Evolutionary conservation across 1,139 yeast species (phyloP), one percentile per base, ranked within the genome.

Genomic region (Yamadazyma oceani): DNA sequence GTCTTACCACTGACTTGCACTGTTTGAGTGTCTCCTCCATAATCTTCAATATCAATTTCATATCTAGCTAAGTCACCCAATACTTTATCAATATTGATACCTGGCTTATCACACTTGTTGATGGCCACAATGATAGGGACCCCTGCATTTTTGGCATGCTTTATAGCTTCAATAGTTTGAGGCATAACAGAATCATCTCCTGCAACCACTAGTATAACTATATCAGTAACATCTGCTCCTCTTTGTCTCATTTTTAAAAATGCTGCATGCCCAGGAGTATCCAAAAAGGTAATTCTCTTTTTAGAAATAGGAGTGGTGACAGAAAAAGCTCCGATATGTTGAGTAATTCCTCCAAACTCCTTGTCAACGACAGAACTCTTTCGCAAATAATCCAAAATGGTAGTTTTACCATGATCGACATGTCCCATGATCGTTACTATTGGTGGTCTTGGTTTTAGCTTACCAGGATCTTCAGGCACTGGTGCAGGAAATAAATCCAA

Each of bases 121-220:
- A 94, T 77, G 1, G 97, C 97, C 3, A 92, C 95, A 42, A 92
- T 83, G 47, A 90, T 72, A 1, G 94, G 95, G 17, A 87, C 95
- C 1, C 87, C 86, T 0, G 92, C 81, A 38, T 78, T 80, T 49
- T 85, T 83, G 9, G 96, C 92, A 59, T 94, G 98, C 51, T 86
- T 88, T 41, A 92, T 88, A 2, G 98, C 97, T 60, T 92, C 99
- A 31, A 82, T 74, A 0, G 99, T 94, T 57, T 92, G 99, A 0
- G 98, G 97, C 95, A 85, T 92, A 17, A 94, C 95, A 0, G 96
- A 86, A 62, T 92, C 99, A 60, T 92, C 97, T 1, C 96, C 96
- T 1, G 98, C 97, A n/a, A 92, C 96, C 8, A 92, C 97, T 42
- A 92, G 69, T 35, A 92, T 78, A 27, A 92, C 88, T 40, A 92